phyloP scores from a whole-genome alignment of 106 monocot species.

The Dioscorea zingiberensis region DNA sequence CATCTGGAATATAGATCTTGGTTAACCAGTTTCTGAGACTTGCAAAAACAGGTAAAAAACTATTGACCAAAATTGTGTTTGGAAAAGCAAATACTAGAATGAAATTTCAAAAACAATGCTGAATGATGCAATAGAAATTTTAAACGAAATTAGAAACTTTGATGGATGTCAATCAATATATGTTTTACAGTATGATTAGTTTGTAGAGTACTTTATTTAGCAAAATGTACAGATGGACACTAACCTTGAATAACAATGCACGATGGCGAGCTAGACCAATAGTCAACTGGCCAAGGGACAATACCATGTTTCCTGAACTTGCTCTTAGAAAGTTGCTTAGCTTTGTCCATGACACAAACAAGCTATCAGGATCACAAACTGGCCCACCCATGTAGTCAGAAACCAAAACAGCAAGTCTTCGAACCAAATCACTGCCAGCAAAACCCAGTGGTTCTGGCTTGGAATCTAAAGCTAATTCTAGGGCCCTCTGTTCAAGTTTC shows the following conservation, averaged over 20 bases:
- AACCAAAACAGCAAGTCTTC: conserved; percentile 47
- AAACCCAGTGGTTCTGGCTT: conserved; percentile 16
- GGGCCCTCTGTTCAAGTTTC: conserved; percentile 56
- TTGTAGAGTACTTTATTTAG: no score
- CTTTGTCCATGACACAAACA: conserved; percentile 30
- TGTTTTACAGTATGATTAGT: no score
- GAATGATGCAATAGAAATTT: no score
- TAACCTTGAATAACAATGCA: conserved; percentile 74
- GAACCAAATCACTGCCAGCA: conserved; percentile 29
- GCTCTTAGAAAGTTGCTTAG: conserved; percentile 28
- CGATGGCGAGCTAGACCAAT: conserved; percentile 75
- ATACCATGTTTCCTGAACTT: conserved; percentile 30
- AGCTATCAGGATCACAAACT: conserved; percentile 38
- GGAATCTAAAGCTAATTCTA: conserved; percentile 29
- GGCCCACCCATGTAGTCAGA: conserved; percentile 64
- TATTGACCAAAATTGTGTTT: no score
- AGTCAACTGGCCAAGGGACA: conserved; percentile 56
- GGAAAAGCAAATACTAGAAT: no score
- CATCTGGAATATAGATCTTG: no score
- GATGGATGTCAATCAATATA: no score
- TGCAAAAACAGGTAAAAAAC: no score
- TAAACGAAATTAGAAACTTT: no score
- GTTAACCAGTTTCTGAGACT: no score
- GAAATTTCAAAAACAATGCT: no score
- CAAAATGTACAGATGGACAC: background rate